Base-by-base conservation (phyloP, 2,329 filamentous ascomycete species). In the Cladosporium austrohemisphaericum region DNA sequence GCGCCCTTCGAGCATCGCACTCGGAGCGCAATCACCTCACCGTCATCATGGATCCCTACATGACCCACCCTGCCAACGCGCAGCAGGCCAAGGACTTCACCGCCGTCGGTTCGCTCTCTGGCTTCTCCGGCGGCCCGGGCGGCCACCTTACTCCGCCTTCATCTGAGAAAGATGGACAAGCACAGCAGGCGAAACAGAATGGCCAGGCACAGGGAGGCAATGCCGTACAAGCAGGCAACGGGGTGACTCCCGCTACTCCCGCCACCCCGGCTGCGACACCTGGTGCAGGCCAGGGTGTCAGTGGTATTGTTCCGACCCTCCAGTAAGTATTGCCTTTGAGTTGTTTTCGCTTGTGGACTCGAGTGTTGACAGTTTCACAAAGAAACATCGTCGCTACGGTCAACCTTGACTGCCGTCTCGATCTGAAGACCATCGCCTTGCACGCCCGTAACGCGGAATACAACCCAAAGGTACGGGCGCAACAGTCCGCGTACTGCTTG, bases 371-470 rank as follows among this genome's bases (percentile, higher is more conserved):
- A 51, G 35, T 51, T 38, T 46, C 58, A 6, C 40, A 22, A 89
- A 94, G 89, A 84, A 96, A 97, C 77, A 95, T 97, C 75, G 92
- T 97, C 72, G 92, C 93, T 60, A 98, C 93, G 61, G 93, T 97
- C 77, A 97, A 97, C 72, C 81, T 97, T 67, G 89, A 94, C 57
- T 96, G 92, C 75, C 91, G 92, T 62, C 77, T 97, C 75, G 93
- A 98, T 70, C 80, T 98, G 61, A 97, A 97, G 86, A 97, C 93
- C 63, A 97, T 98, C 70, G 93, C 93, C 63, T 80, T 97, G 68
- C 93, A 98, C 73, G 93, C 93, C 57, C 85, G 93, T 73, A 98
- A 97, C 71, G 93, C 93, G 57, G 93, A 97, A 78, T 96, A 96
- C 79, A 96, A 95, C 68, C 91, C 90, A 55, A 95, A 96, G 87